Evolutionary conservation across 768 basidiomycete genomes (phyloP), one percentile per base, ranked within the genome.

Genomic region (Lentinula aciculospora): DNA sequence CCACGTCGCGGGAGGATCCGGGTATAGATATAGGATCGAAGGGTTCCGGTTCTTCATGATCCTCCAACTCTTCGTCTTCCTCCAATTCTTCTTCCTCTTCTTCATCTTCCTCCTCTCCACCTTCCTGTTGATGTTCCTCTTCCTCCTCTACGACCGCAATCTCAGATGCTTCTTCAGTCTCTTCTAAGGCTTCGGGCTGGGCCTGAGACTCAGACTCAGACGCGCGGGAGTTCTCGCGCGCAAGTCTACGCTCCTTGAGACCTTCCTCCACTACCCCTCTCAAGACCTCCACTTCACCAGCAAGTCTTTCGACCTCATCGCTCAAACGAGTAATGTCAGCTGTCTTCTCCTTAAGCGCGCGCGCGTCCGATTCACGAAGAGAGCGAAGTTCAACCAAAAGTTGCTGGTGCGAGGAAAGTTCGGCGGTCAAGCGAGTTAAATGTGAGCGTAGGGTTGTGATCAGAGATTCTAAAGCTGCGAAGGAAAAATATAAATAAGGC

Each of bases 181-280:
- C 37, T 31, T 55, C 53, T 9, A 65, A 59, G 58, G 75, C 72
- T 36, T 64, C 62, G 23, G 73, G 72, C 72, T 73, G 73, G 6
- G 60, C 71, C 28, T 67, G 47, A 12, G 69, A 75, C 13, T 61
- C 64, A 3, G 5, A 23, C 48, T 37, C 49, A 50, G 34, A 25
- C 7, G 7, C 58, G n/a, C 40, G 56, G 25, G 57, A 53, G 23
- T 67, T 62, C 53, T 88, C 85, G 59, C 85, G 72, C 3, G 74
- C 76, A 37, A 76, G 70, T 37, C 87, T 73, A 27, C 93, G 71
- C 61, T 92, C 91, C 60, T 85, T 81, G 54, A 97, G 75, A 3
- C 92, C 92, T 58, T 91, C 88, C 68, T 95, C 90, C 1, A 98
- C 91, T 0, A 94, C 88, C 1, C 85, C 88, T 10, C 89, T 76